phyloP scores from a whole-genome alignment of 2,329 filamentous ascomycete genomes.

The Xylariaceae sp. region DNA sequence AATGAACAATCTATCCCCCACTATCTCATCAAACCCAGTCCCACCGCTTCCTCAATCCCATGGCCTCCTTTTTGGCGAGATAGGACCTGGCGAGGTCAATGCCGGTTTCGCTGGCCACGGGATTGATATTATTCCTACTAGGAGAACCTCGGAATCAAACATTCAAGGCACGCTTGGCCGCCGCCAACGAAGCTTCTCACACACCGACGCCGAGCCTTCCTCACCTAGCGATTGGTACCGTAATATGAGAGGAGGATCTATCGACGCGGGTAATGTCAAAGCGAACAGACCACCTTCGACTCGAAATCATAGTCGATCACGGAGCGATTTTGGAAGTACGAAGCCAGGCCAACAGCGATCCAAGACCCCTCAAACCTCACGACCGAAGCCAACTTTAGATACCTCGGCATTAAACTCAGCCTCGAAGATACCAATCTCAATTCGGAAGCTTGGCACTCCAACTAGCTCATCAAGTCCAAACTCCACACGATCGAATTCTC shows the following conservation, averaged over 20 bases:
- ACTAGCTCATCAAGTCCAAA: constrained; percentile 55
- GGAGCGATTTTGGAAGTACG: constrained; percentile 63
- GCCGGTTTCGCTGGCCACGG: constrained; percentile 63
- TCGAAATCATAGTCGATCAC: constrained; percentile 56
- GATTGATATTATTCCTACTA: constrained; percentile 58
- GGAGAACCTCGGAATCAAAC: constrained; percentile 76
- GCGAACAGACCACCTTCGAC: constrained; percentile 39
- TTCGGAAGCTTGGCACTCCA: constrained; percentile 51
- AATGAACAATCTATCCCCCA: constrained; percentile 49
- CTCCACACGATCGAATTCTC: constrained; percentile 63
- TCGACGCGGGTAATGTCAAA: constrained; percentile 26
- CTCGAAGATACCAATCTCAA: constrained; percentile 54
- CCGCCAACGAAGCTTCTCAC: constrained; percentile 61
- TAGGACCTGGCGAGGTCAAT: constrained; percentile 65
- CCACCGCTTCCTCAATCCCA: constrained; percentile 44
- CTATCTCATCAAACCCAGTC: constrained; percentile 34
- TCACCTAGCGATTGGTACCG: constrained; percentile 64
- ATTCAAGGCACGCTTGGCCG: constrained; percentile 56
- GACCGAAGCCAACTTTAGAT: constrained; percentile 44
- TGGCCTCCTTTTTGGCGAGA: constrained; percentile 76
- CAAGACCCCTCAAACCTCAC: constrained; percentile 41
- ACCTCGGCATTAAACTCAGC: constrained; percentile 39
- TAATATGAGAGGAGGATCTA: constrained; percentile 28
- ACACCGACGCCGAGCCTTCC: constrained; percentile 62
- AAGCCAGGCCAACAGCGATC: constrained; percentile 41